Percentiles rank a stretch among this genome's conserved stretches.
phyloP scores from a whole-genome alignment of 495 filamentous ascomycete genomes.

The Aspergillus cavernicola region DNA sequence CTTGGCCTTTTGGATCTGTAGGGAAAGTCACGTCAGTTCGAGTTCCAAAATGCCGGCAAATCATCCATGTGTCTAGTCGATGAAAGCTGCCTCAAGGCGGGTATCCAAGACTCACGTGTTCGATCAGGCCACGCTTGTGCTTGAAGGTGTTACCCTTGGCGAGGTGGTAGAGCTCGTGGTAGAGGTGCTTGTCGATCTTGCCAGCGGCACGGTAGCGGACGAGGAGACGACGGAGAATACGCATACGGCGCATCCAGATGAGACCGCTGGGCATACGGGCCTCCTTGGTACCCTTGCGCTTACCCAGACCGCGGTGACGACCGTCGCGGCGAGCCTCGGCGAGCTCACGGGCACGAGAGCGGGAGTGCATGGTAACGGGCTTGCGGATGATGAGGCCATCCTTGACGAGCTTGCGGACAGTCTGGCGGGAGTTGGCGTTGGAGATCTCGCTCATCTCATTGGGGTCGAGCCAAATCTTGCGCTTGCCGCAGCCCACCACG shows the following conservation, averaged over 20 bases:
- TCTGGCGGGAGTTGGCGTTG: conserved; percentile 99
- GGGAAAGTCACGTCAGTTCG: conserved; percentile 26
- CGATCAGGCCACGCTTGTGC: conserved; percentile 99
- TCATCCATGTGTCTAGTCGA: neutral
- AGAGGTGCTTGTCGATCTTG: conserved; percentile 99
- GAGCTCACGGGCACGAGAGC: conserved; percentile 87
- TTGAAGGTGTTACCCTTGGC: conserved; percentile 99
- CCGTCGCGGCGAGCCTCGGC: conserved; percentile 86
- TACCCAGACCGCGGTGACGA: conserved; percentile 97
- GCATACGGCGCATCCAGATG: conserved; percentile 99
- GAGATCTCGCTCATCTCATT: conserved; percentile 99
- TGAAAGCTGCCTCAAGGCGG: neutral
- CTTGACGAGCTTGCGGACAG: conserved; percentile 98
- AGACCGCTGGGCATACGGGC: conserved; percentile 98
- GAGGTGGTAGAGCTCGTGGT: conserved; percentile 99
- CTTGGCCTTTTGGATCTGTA: conserved; percentile 98
- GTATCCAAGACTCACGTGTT: conserved; percentile 96
- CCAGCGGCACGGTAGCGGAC: conserved; percentile 99
- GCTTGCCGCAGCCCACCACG: conserved; percentile 96
- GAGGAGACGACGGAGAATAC: conserved; percentile 95
- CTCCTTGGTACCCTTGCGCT: conserved; percentile 99
- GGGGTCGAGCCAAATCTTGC: conserved; percentile 99
- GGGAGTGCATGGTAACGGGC: conserved; percentile 99
- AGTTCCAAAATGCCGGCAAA: neutral
- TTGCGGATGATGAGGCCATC: conserved; percentile 99